Base-by-base conservation (phyloP, 345 rosid genomes). In the Eucalyptus dawsonii region DNA sequence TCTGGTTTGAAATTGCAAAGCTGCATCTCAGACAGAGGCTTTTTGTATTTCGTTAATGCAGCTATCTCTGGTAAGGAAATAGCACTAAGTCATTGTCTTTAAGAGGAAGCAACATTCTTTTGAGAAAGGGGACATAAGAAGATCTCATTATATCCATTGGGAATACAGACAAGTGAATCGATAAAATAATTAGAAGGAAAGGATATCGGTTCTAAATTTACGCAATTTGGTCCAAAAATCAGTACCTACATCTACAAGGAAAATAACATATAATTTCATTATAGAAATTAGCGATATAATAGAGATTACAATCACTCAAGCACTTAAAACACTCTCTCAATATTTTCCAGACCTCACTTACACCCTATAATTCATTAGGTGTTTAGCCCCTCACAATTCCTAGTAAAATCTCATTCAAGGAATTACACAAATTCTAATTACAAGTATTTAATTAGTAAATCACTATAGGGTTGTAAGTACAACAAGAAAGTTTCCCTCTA, bases 171-270 rank as follows among this genome's bases (percentile, higher is more conserved):
- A 53, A 53, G 0, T 0, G 0, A 53, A 8, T 53, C 2, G 1
- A 53, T 19, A 53, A 53, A 53, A 19, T 53, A 53, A 53, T 53
- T 0, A 1, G 58, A 53, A 53, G 58, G 58, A 19, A 19, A 53
- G 10, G 2, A 53, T 53, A 53, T 53, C 0, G 0, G 2, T 0
- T 21, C 2, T 53, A 21, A 53, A 53, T 53, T 0, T 21, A 53
- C 1, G 2, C 0, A 21, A 0, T 53, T 53, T 53, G 25, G 1
- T 53, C 0, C 2, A 0, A 53, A 53, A 2, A 21, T 53, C 0
- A 1, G 0, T 53, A 53, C 11, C 0, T 53, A 53, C 0, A 53
- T 53, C 25, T 0, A 53, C 0, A 53, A 0, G 58, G 11, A 21
- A 0, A 53, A 53, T 53, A 53, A 53, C 58, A 53, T 53, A 53